Conservation (phyloP, 495 filamentous ascomycete species). For the Penicillium canescens region DNA sequence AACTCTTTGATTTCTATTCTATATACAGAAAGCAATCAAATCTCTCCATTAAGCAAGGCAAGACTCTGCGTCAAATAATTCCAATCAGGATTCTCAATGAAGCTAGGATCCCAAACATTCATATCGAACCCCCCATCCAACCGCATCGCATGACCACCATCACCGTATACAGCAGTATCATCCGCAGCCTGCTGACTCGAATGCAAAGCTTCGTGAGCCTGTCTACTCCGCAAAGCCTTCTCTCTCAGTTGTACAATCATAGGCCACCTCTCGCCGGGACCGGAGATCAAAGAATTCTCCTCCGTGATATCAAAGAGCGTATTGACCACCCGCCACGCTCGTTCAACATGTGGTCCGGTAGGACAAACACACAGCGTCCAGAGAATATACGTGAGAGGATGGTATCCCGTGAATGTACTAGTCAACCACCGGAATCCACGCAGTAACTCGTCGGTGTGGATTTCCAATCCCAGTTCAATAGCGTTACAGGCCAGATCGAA, state of each 20-base stretch:
- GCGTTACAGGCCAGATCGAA: slow-evolving; percentile 18
- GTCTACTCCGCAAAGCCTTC: slow-evolving; percentile 25
- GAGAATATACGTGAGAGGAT: slow-evolving; percentile 31
- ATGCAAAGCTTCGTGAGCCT: slow-evolving; percentile 4
- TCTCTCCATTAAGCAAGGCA: not conserved
- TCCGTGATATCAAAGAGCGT: slow-evolving; percentile 21
- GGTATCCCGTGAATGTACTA: slow-evolving; percentile 28
- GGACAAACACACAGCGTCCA: slow-evolving; percentile 35
- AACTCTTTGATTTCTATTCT: too few species aligned
- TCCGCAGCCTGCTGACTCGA: not conserved
- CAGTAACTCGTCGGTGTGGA: slow-evolving; percentile 30
- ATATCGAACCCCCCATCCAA: slow-evolving; percentile 13
- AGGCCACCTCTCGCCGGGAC: slow-evolving; percentile 23
- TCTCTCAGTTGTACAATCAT: slow-evolving; percentile 22
- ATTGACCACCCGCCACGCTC: slow-evolving; percentile 24
- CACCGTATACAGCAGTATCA: not conserved
- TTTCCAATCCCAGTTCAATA: slow-evolving; percentile 18
- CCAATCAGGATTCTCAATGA: slow-evolving; percentile 24
- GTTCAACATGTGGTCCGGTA: slow-evolving; percentile 9
- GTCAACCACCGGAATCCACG: slow-evolving; percentile 29
- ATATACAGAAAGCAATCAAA: too few species aligned
- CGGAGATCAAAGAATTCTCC: slow-evolving; percentile 17
- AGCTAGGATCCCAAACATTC: slow-evolving; percentile 19
- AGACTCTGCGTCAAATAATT: slow-evolving; percentile 22
- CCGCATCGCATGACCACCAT: not conserved